Conservation (phyloP, 1,284 basidiomycete genomes). For the Fereydounia khargensis region DNA sequence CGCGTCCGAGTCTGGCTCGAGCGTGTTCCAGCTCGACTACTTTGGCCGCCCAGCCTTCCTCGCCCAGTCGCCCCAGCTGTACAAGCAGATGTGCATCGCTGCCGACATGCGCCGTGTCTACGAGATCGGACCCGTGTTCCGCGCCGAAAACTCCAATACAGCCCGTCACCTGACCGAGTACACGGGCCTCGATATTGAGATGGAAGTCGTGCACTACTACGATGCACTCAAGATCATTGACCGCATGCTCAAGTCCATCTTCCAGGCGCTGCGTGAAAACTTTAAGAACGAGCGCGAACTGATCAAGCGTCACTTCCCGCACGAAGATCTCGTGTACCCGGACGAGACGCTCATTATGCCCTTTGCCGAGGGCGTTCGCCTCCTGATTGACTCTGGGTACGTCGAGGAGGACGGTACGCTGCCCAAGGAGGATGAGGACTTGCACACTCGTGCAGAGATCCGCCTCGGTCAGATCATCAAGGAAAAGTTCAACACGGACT, state of each 20-base stretch:
- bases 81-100: constrained; percentile 54
- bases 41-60: constrained; percentile 51
- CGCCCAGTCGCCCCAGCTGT: constrained; percentile 51
- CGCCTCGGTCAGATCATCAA: constrained; percentile 82
- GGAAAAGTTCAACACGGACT: constrained; percentile 88
- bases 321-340: constrained; percentile 54
- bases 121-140: constrained; percentile 54
- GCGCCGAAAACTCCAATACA: constrained; percentile 55
- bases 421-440: constrained; percentile 47
- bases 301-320: constrained; percentile 39
- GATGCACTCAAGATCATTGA: constrained; percentile 51
- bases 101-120: constrained; percentile 50
- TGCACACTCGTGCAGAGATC: constrained; percentile 87
- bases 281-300: constrained; percentile 33
- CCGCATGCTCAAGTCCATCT: constrained; percentile 51
- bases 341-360: constrained; percentile 64
- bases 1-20: constrained; percentile 49
- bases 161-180: constrained; percentile 53
- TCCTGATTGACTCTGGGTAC: constrained; percentile 60
- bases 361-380: constrained; percentile 81
- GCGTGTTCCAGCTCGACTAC: constrained; percentile 52
- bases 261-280: constrained; percentile 26
- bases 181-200: constrained; percentile 53
- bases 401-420: constrained; percentile 43
- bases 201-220: constrained; percentile 52